These are phyloP conservation scores for Spathaspora passalidarum DNA, from an alignment of 805 yeast species.

Conservation along the genomic window DNA sequence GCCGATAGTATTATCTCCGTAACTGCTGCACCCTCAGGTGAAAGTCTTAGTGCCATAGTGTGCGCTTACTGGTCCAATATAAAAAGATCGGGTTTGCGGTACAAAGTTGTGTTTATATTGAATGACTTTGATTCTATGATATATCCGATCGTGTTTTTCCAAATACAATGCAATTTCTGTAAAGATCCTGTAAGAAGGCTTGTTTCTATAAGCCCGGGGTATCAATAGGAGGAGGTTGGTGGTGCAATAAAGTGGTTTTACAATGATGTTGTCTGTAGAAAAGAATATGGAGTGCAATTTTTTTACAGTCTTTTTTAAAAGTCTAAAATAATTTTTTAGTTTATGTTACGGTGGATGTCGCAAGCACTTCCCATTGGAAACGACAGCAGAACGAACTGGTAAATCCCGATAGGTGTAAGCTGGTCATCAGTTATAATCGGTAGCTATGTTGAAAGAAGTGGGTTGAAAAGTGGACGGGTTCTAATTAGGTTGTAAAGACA, in stretches of 20 bases:
- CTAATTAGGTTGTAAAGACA: no score
- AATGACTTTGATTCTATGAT: not conserved
- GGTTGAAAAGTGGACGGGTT: no score
- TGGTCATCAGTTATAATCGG: no score
- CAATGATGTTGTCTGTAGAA: not conserved
- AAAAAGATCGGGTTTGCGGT: not conserved
- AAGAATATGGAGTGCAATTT: not conserved
- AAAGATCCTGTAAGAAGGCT: not conserved
- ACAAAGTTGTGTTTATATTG: not conserved
- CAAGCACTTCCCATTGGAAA: no score
- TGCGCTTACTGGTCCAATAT: not conserved
- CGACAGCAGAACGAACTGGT: no score
- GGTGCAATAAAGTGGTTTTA: not conserved
- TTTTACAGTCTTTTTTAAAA: not conserved
- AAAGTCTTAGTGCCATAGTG: not conserved
- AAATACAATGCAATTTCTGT: no score
- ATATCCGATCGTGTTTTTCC: not conserved
- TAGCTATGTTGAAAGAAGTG: no score
- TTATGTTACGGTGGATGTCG: no score
- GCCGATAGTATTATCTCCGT: not conserved
- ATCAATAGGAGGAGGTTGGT: no score
- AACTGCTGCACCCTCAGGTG: not conserved
- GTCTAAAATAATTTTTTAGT: not conserved
- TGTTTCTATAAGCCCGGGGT: not conserved
- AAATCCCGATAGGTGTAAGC: no score